Conservation (phyloP, 176 grass and related monocot species). For the Pharus latifolius region DNA sequence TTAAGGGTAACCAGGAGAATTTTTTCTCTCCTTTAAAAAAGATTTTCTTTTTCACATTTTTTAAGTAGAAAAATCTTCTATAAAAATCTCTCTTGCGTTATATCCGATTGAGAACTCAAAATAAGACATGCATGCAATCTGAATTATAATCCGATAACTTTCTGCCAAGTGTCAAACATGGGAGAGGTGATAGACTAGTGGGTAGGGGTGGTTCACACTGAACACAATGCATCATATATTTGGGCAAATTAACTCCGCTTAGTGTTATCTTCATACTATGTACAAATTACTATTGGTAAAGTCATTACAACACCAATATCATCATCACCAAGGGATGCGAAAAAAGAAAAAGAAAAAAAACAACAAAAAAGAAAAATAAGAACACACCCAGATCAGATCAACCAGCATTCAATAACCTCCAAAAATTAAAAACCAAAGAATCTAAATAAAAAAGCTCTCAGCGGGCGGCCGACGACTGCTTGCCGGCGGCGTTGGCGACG, state of each 20-base stretch:
- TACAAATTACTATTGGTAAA: constrained; percentile 28
- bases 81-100: no score
- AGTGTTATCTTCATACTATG: constrained; percentile 26
- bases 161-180: no score
- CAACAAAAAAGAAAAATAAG: not conserved
- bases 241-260: not conserved
- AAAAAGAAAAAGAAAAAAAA: not conserved
- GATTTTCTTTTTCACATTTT: no score
- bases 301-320: constrained; percentile 5
- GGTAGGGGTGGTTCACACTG: not conserved
- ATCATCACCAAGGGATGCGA: not conserved
- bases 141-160: no score
- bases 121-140: no score
- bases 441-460: constrained; percentile 1
- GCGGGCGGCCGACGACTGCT: constrained; percentile 1
- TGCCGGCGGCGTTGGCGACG: not conserved
- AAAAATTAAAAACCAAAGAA: constrained; percentile 11
- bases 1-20: no score
- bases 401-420: not conserved
- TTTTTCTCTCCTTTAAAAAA: no score
- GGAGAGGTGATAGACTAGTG: no score
- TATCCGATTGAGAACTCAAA: no score
- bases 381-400: not conserved
- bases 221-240: constrained; percentile 1
- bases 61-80: no score